A percentile compares a stretch with the other conserved stretches of the same genome.
These are phyloP conservation scores for Verticillium alfalfae DNA, from an alignment of 2,329 filamentous ascomycete species.

Conservation along the genomic window DNA sequence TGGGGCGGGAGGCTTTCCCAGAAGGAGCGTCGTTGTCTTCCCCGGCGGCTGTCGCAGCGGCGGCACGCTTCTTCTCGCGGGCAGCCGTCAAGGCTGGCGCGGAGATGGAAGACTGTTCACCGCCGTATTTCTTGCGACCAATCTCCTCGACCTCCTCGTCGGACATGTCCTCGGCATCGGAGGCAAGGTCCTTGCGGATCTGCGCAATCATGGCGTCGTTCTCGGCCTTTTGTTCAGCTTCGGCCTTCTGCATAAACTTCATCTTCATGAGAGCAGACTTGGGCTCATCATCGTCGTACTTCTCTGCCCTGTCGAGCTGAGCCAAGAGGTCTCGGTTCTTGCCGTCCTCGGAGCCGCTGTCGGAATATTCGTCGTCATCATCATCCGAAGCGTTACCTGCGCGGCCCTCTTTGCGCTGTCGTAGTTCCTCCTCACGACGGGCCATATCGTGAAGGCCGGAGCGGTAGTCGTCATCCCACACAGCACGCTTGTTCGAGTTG, in stretches of 20 bases:
- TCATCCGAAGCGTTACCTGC: slow-evolving; percentile 35
- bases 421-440: slow-evolving; percentile 74
- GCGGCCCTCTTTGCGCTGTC: slow-evolving; percentile 72
- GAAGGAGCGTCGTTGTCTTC: slow-evolving; percentile 12
- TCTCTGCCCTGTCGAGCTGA: slow-evolving; percentile 37
- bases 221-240: slow-evolving; percentile 67
- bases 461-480: slow-evolving; percentile 85
- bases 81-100: slow-evolving; percentile 20
- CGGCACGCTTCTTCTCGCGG: slow-evolving; percentile 21
- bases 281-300: slow-evolving; percentile 43
- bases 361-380: slow-evolving; percentile 49
- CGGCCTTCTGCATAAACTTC: slow-evolving; percentile 92
- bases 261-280: slow-evolving; percentile 70
- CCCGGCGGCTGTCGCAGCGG: slow-evolving; percentile 13
- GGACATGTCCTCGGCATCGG: slow-evolving; percentile 43
- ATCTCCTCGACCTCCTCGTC: slow-evolving; percentile 51
- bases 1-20: slow-evolving; percentile 17
- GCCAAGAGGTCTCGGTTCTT: slow-evolving; percentile 39
- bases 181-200: slow-evolving; percentile 68
- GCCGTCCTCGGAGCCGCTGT: slow-evolving; percentile 39
- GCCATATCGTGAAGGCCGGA: slow-evolving; percentile 76
- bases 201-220: slow-evolving; percentile 73
- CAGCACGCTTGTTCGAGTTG: slow-evolving; percentile 70
- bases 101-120: slow-evolving; percentile 25
- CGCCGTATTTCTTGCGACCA: slow-evolving; percentile 68